phyloP scores from a whole-genome alignment of 2,329 filamentous ascomycete genomes.

The Aspergillus ibericus region DNA sequence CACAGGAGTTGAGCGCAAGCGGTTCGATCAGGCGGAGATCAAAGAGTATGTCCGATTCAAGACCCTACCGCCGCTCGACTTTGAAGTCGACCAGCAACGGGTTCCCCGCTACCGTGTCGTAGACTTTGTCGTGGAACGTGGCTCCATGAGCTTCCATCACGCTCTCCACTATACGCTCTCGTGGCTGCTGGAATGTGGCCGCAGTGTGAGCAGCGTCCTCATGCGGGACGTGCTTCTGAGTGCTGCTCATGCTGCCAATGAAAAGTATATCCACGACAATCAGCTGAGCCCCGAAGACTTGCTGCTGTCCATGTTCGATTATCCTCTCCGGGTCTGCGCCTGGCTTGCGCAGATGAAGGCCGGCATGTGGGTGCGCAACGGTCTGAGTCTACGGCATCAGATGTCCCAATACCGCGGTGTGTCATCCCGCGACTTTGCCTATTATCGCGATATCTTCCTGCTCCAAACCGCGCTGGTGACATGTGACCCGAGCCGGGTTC shows the following conservation, averaged over 20 bases:
- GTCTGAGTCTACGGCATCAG: constrained; percentile 91
- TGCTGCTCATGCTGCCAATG: constrained; percentile 56
- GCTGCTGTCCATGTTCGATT: constrained; percentile 85
- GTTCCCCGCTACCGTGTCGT: constrained; percentile 67
- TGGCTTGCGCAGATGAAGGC: constrained; percentile 99
- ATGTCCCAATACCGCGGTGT: constrained; percentile 91
- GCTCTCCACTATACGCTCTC: constrained; percentile 94
- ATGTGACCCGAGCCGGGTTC: constrained; percentile 76
- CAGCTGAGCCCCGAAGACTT: constrained; percentile 67
- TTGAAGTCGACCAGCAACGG: constrained; percentile 56
- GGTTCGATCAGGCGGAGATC: constrained; percentile 84
- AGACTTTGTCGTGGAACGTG: constrained; percentile 82
- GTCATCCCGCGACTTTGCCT: constrained; percentile 83
- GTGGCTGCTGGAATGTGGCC: constrained; percentile 89
- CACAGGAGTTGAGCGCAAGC: constrained; percentile 78
- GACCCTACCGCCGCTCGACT: constrained; percentile 73
- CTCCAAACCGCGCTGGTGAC: constrained; percentile 87
- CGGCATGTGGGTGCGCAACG: constrained; percentile 97
- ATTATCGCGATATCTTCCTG: constrained; percentile 92
- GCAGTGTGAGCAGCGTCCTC: constrained; percentile 67
- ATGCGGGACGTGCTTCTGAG: constrained; percentile 71
- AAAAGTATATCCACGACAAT: constrained; percentile 61
- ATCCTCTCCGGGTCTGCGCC: constrained; percentile 85
- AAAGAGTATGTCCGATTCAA: constrained; percentile 86
- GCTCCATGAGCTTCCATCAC: constrained; percentile 96